phyloP scores from a whole-genome alignment of 257 asterid species.

The Gardenia jasminoides region DNA sequence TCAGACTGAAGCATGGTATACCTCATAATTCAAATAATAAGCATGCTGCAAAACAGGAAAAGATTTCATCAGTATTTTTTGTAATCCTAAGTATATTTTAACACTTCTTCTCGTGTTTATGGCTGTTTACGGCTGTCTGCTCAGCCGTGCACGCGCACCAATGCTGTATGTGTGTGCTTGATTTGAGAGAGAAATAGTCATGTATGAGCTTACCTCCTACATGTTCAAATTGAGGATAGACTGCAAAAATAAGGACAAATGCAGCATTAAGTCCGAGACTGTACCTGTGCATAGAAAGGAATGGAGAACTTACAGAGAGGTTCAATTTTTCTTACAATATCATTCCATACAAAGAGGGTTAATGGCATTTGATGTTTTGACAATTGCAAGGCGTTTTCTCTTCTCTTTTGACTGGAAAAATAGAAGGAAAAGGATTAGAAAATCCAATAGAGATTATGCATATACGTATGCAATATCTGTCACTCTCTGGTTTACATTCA shows the following conservation, averaged over 20 bases:
- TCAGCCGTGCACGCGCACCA: background rate
- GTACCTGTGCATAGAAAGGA: background rate
- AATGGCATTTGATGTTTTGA: constrained; percentile 42
- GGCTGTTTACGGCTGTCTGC: background rate
- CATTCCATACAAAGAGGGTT: constrained; percentile 46
- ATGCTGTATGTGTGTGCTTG: background rate
- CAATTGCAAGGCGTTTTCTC: constrained; percentile 61
- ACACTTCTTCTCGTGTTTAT: too few species aligned
- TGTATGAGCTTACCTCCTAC: constrained; percentile 40
- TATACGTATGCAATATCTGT: too few species aligned
- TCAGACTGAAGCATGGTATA: constrained; percentile 11
- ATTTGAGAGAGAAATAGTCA: constrained; percentile 3
- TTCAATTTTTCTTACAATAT: constrained; percentile 30
- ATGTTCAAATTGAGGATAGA: constrained; percentile 40
- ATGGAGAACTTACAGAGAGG: background rate
- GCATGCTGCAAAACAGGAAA: constrained; percentile 42
- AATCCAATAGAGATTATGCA: background rate
- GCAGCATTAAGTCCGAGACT: background rate
- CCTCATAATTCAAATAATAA: constrained; percentile 48
- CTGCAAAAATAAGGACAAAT: constrained; percentile 24
- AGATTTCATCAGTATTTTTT: constrained; percentile 1
- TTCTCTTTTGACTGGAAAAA: constrained; percentile 74
- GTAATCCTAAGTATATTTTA: background rate
- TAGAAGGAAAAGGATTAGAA: constrained; percentile 21
- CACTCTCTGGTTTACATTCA: too few species aligned